These are phyloP conservation scores for Fagopyrum homotropicum DNA, from an alignment of 148 eudicot genomes.

Conservation along the genomic window DNA sequence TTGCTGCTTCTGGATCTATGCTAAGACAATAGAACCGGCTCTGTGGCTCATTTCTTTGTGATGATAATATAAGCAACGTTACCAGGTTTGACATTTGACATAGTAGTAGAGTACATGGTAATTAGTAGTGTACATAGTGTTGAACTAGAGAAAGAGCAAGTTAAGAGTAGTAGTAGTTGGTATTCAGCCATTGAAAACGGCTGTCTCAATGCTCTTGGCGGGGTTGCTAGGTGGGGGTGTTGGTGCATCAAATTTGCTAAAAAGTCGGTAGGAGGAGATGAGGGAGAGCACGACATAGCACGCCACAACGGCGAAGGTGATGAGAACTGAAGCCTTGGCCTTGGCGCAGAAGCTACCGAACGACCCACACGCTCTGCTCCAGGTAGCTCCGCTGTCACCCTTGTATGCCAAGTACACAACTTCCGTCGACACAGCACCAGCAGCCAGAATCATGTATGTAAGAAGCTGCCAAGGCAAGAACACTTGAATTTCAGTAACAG, in stretches of 20 bases:
- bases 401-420: constrained; percentile 73
- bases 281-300: constrained; percentile 77
- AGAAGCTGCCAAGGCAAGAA: constrained; percentile 34
- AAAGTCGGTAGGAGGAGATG: constrained; percentile 80
- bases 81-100: not conserved
- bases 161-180: constrained; percentile 10
- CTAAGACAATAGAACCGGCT: too few relatives aligned
- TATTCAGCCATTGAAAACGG: not conserved
- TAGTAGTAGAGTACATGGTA: not conserved
- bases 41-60: too few relatives aligned
- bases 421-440: constrained; percentile 79
- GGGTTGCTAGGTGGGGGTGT: constrained; percentile 27
- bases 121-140: not conserved
- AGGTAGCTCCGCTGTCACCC: constrained; percentile 59
- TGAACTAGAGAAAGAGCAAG: not conserved
- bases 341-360: constrained; percentile 58
- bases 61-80: too few relatives aligned
- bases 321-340: constrained; percentile 45
- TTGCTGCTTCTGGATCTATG: too few relatives aligned
- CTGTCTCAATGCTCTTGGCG: not conserved
- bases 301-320: constrained; percentile 49
- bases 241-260: constrained; percentile 80
- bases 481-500: not conserved
- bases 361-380: constrained; percentile 69
- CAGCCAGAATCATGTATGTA: constrained; percentile 68